Evolutionary conservation across 2,329 filamentous ascomycete species (phyloP), one percentile per base, ranked within the genome.

Genomic region (Aaosphaeria pasadenensis): DNA sequence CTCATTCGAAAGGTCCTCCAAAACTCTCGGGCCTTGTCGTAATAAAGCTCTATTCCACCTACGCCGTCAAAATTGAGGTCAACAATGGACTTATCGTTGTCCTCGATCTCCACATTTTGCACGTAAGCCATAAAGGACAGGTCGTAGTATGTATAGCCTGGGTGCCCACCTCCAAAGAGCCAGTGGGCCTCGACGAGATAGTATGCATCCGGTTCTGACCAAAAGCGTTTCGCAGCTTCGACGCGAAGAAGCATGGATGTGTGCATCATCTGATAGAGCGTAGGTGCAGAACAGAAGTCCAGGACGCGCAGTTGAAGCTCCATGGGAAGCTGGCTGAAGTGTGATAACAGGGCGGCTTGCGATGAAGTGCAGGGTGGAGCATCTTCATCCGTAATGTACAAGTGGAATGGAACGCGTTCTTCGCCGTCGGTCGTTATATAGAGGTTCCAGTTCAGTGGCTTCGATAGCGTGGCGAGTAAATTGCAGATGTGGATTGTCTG

Each of bases 141-240:
- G 35, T 58, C 54, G 40, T 43, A 41, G 29, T 28, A 40, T 32
- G 50, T 49, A 39, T 33, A 39, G 39, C 52, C 54, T n/a, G 54
- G 31, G 30, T 54, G 40, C 4, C 52, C 54, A 7, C 51, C 51
- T 17, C 40, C 30, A 6, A 49, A 24, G 13, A 58, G 49, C 56
- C 54, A 58, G 11, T 38, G 1, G 6, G 42, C 33, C 4, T 35
- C 28, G 13, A 55, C 31, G n/a, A 53, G 43, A 36, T 44, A 57
- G 17, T 49, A 55, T 5, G 50, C 39, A 11, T 50, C 30, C 29
- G 41, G 40, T 33, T 51, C 13, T 13, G 44, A 47, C 56, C 54
- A 58, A 30, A 57, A 58, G 3, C 55, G 50, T 44, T 58, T 58
- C 6, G 46, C 36, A 6, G 56, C 54, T 48, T 58, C 56, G 11